Conservation (phyloP, 495 filamentous ascomycete species). For the Articulospora tetracladia region DNA sequence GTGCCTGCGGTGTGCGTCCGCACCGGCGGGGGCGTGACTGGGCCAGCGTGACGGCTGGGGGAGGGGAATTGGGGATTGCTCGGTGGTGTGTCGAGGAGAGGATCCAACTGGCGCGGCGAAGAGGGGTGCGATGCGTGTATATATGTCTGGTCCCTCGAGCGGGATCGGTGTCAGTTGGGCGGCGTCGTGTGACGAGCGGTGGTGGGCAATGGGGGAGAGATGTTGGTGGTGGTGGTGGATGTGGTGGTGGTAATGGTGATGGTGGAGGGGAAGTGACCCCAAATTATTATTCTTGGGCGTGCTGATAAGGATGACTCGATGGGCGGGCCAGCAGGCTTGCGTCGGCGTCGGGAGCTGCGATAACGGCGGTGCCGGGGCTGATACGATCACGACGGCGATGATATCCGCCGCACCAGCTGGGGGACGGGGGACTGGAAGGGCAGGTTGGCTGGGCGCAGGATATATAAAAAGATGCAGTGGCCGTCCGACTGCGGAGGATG, state of each 20-base stretch:
- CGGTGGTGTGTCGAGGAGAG: too few species aligned
- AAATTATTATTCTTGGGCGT: too few species aligned
- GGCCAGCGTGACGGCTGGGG: conserved; percentile 19
- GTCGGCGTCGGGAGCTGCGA: conserved; percentile 1
- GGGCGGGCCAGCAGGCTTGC: neutral
- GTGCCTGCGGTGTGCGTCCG: conserved; percentile 10
- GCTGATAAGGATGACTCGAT: conserved; percentile 11
- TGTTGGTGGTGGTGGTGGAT: neutral
- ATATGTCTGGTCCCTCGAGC: too few species aligned
- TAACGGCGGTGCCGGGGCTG: conserved; percentile 5
- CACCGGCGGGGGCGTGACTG: conserved; percentile 23
- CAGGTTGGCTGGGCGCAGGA: neutral
- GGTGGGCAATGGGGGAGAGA: neutral
- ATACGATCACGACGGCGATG: conserved; percentile 6
- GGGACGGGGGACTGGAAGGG: neutral
- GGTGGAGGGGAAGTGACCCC: too few species aligned
- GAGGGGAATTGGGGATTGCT: conserved; percentile 6
- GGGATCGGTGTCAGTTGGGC: neutral
- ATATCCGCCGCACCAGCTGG: neutral
- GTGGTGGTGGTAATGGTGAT: neutral
- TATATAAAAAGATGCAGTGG: neutral
- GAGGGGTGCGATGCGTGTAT: neutral
- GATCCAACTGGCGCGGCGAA: too few species aligned
- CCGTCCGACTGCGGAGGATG: neutral
- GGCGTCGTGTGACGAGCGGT: neutral